Percentiles rank a stretch among this genome's conserved stretches.
Conservation (phyloP, 495 filamentous ascomycete genomes). For the Annulohypoxylon nitens region DNA sequence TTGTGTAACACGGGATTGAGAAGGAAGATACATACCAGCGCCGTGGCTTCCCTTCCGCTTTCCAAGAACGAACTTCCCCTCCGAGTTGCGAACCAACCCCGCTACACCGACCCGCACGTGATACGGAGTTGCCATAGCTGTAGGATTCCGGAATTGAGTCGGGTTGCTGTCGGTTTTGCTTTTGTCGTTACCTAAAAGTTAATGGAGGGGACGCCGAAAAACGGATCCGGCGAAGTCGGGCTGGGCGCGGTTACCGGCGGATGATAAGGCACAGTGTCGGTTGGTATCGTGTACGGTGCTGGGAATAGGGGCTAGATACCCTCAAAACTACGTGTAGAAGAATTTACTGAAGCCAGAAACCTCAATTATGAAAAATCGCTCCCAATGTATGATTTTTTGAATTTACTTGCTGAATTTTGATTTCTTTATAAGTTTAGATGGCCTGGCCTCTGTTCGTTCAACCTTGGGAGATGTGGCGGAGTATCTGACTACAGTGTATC, state of each 20-base stretch:
- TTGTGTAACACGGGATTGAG: background rate
- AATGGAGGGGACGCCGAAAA: slow-evolving; percentile 12
- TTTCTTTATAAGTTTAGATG: background rate
- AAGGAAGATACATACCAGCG: slow-evolving; percentile 48
- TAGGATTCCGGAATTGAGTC: background rate
- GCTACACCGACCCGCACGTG: slow-evolving; percentile 58
- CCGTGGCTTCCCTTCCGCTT: slow-evolving; percentile 59
- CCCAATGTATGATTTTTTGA: too few species aligned
- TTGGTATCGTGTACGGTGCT: background rate
- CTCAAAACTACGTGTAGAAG: background rate
- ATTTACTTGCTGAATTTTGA: too few species aligned
- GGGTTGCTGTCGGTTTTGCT: background rate
- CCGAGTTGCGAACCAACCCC: slow-evolving; percentile 51
- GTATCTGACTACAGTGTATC: background rate
- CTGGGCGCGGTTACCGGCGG: background rate
- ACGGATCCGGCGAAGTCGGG: slow-evolving; percentile 9
- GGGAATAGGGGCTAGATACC: slow-evolving; percentile 18
- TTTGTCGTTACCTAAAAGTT: slow-evolving; percentile 17
- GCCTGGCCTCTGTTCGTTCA: background rate
- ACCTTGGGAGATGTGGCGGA: background rate
- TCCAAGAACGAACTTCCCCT: slow-evolving; percentile 57
- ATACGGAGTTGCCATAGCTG: slow-evolving; percentile 27
- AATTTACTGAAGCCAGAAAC: too few species aligned
- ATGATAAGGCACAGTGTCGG: background rate
- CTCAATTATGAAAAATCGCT: too few species aligned